Conservation (phyloP, 208 protist species). For the Wallacemonas sp. region DNA sequence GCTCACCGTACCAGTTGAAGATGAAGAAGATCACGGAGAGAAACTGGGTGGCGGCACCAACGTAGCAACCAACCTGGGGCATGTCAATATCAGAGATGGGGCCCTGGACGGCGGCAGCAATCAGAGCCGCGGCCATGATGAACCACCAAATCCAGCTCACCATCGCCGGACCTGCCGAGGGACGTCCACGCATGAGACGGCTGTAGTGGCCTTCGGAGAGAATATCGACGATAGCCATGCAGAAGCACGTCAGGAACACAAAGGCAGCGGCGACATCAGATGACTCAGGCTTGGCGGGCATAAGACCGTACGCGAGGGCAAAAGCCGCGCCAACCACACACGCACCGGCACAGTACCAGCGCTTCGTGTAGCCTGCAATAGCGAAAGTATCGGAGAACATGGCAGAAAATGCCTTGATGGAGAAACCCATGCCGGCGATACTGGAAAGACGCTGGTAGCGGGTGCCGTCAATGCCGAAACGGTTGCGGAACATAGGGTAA, state of each 20-base stretch:
- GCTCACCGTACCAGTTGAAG: conserved; percentile 40
- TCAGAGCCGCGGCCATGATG: conserved; percentile 25
- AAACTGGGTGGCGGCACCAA: conserved; percentile 26
- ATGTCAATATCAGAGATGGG: conserved; percentile 28
- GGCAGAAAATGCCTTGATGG: conserved; percentile 33
- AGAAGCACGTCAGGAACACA: conserved; percentile 31
- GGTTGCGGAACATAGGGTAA: conserved; percentile 30
- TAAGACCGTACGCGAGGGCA: conserved; percentile 23
- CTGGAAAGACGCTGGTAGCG: conserved; percentile 32
- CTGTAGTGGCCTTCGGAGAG: conserved; percentile 49
- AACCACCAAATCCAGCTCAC: conserved; percentile 48
- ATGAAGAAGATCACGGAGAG: conserved; percentile 28
- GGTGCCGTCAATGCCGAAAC: conserved; percentile 18
- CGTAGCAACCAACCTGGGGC: conserved; percentile 19
- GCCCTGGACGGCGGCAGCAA: conserved; percentile 27
- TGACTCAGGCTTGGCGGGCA: conserved; percentile 20
- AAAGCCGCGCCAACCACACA: conserved; percentile 20
- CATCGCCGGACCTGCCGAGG: conserved; percentile 24
- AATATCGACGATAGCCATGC: conserved; percentile 38
- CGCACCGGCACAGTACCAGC: conserved; percentile 26
- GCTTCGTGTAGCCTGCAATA: conserved; percentile 38
- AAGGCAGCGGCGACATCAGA: conserved; percentile 19
- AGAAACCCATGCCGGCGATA: conserved; percentile 27
- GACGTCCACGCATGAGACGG: conserved; percentile 27
- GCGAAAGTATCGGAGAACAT: conserved; percentile 37